Conservation (phyloP, 257 asterid species). For the Solanum chilense region DNA sequence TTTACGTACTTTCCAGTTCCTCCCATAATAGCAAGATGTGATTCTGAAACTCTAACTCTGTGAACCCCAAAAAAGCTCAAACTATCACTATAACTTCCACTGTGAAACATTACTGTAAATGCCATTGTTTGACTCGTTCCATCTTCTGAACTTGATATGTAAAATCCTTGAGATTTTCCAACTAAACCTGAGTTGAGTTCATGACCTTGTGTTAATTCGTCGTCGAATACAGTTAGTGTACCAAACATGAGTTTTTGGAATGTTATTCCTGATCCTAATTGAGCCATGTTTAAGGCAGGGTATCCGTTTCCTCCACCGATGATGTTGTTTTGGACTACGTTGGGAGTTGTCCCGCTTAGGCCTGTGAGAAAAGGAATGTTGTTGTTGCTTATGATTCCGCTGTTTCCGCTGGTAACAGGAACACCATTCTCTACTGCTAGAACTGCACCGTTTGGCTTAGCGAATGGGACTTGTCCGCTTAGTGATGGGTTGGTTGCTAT, state of each 20-base stretch:
- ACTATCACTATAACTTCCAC: constrained; percentile 64
- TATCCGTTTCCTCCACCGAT: constrained; percentile 60
- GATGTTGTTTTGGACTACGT: constrained; percentile 39
- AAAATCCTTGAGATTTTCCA: constrained; percentile 85
- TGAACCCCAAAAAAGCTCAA: constrained; percentile 70
- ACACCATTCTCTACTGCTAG: constrained; percentile 54
- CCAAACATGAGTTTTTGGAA: constrained; percentile 90
- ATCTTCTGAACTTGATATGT: constrained; percentile 63
- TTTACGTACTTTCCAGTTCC: constrained; percentile 82
- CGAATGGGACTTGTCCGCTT: constrained; percentile 80
- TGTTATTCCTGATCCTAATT: constrained; percentile 49
- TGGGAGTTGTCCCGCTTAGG: constrained; percentile 57
- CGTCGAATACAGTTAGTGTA: constrained; percentile 71
- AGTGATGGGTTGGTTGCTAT: constrained; percentile 66
- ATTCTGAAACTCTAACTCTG: constrained; percentile 50
- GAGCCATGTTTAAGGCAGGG: constrained; percentile 56
- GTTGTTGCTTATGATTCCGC: constrained; percentile 63
- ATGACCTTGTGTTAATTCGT: constrained; percentile 69
- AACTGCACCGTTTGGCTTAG: constrained; percentile 81
- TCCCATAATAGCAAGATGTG: constrained; percentile 81
- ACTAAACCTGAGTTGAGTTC: constrained; percentile 58
- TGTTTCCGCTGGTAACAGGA: constrained; percentile 52
- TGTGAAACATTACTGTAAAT: constrained; percentile 60
- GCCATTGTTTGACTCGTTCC: constrained; percentile 83
- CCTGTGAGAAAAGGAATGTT: constrained; percentile 83